Evolutionary conservation across 2,329 filamentous ascomycete species (phyloP).

Genomic region (Colletotrichum australisinense): DNA sequence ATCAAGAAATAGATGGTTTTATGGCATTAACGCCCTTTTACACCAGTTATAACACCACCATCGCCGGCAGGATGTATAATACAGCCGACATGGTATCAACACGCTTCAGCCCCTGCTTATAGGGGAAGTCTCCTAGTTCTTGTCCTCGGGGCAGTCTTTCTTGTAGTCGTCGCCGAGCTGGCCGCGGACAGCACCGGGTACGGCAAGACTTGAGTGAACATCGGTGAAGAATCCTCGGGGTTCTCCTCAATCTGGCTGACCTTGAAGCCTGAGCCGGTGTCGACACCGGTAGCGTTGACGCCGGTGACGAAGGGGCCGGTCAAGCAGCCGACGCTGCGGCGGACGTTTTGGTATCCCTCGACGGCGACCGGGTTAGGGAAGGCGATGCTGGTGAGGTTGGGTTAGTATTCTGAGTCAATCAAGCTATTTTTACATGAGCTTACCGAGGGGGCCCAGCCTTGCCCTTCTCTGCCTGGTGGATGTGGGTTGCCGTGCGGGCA

Average conservation of each 20-base stretch:
- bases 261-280: slow-evolving; percentile 56
- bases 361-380: slow-evolving; percentile 59
- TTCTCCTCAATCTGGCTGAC: slow-evolving; percentile 62
- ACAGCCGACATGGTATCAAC: too few species aligned
- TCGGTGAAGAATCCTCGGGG: slow-evolving; percentile 64
- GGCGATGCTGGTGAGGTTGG: slow-evolving; percentile 47
- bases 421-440: not conserved
- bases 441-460: slow-evolving; percentile 60
- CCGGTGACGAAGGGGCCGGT: slow-evolving; percentile 50
- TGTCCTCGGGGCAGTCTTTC: slow-evolving; percentile 1
- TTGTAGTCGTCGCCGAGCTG: slow-evolving; percentile 49
- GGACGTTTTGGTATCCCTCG: slow-evolving; percentile 43
- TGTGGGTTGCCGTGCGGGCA: slow-evolving; percentile 65
- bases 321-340: slow-evolving; percentile 55
- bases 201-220: slow-evolving; percentile 59
- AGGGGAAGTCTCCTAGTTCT: not conserved
- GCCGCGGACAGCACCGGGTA: slow-evolving; percentile 63
- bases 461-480: slow-evolving; percentile 61
- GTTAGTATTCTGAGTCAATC: not conserved
- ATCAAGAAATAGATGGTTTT: not conserved
- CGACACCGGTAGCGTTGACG: slow-evolving; percentile 41
- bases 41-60: not conserved
- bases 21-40: not conserved
- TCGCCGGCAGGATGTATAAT: not conserved
- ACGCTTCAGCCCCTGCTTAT: not conserved